Evolutionary conservation across 495 filamentous ascomycete genomes (phyloP).

Genomic region (Delitschia confertaspora): DNA sequence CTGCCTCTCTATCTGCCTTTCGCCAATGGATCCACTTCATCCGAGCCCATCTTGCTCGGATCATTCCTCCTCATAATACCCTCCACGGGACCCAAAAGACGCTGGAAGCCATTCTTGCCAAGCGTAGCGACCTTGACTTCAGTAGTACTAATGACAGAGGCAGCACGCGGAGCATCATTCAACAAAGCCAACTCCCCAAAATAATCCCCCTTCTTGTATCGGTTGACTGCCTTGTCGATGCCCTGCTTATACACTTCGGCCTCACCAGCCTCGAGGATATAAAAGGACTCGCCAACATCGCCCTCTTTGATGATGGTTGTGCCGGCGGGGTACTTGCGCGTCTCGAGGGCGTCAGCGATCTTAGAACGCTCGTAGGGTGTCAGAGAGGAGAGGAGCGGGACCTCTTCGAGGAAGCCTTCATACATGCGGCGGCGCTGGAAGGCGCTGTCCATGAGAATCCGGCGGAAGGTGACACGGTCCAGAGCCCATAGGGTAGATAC

Average conservation of each 20-base stretch:
- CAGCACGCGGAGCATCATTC: slow-evolving; percentile 89
- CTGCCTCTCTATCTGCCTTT: slow-evolving; percentile 9
- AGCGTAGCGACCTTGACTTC: slow-evolving; percentile 91
- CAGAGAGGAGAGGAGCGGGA: slow-evolving; percentile 74
- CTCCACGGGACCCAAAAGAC: slow-evolving; percentile 85
- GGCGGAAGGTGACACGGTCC: slow-evolving; percentile 92
- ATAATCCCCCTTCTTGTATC: slow-evolving; percentile 85
- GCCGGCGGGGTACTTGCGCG: slow-evolving; percentile 73
- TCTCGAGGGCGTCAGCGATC: slow-evolving; percentile 92
- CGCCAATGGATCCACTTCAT: slow-evolving; percentile 28
- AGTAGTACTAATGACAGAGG: slow-evolving; percentile 69
- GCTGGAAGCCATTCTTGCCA: slow-evolving; percentile 89
- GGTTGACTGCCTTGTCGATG: slow-evolving; percentile 58
- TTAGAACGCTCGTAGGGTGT: slow-evolving; percentile 89
- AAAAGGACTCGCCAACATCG: slow-evolving; percentile 87
- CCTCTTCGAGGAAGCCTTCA: slow-evolving; percentile 94
- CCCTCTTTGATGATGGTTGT: slow-evolving; percentile 82
- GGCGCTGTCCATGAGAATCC: slow-evolving; percentile 96
- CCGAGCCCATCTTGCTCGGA: slow-evolving; percentile 31
- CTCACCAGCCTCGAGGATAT: slow-evolving; percentile 79
- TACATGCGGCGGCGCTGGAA: slow-evolving; percentile 95
- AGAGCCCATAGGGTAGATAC: slow-evolving; percentile 82
- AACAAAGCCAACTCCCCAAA: slow-evolving; percentile 91
- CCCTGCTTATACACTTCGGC: slow-evolving; percentile 71
- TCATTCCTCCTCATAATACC: slow-evolving; percentile 87